These are phyloP conservation scores for Gossypium stocksii DNA, from an alignment of 345 rosid species.

Conservation along the genomic window DNA sequence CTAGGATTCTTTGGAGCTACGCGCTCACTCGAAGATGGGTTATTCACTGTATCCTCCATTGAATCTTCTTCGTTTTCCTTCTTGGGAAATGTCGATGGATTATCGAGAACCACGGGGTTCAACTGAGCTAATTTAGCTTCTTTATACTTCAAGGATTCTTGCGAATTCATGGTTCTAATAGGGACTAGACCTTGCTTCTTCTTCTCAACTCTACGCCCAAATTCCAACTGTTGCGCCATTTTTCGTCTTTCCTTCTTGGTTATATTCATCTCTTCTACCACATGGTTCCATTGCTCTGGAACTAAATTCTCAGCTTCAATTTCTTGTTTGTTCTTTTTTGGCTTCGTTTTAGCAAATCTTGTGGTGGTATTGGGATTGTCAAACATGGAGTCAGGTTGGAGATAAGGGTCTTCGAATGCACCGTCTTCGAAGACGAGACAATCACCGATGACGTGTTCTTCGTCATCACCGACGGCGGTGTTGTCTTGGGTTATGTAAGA, in stretches of 20 bases:
- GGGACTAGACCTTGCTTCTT: constrained; percentile 56
- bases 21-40: constrained; percentile 37
- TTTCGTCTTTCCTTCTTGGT: constrained; percentile 81
- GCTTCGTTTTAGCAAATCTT: neutral
- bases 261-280: constrained; percentile 74
- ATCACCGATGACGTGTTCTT: constrained; percentile 67
- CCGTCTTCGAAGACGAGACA: constrained; percentile 92
- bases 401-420: constrained; percentile 70
- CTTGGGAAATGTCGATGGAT: constrained; percentile 34
- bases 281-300: constrained; percentile 78
- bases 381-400: constrained; percentile 22
- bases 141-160: constrained; percentile 51
- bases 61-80: constrained; percentile 17
- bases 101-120: constrained; percentile 61
- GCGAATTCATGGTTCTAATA: constrained; percentile 49
- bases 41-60: constrained; percentile 10
- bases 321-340: constrained; percentile 32
- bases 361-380: neutral
- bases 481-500: constrained; percentile 24
- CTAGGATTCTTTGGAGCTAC: constrained; percentile 75
- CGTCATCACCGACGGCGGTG: constrained; percentile 25
- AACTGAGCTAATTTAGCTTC: constrained; percentile 62
- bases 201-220: constrained; percentile 73
- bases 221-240: constrained; percentile 72
- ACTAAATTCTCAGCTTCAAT: constrained; percentile 60